Evolutionary conservation across 78 protist species (phyloP).

Genomic region (Reticulomyxa filosa): DNA sequence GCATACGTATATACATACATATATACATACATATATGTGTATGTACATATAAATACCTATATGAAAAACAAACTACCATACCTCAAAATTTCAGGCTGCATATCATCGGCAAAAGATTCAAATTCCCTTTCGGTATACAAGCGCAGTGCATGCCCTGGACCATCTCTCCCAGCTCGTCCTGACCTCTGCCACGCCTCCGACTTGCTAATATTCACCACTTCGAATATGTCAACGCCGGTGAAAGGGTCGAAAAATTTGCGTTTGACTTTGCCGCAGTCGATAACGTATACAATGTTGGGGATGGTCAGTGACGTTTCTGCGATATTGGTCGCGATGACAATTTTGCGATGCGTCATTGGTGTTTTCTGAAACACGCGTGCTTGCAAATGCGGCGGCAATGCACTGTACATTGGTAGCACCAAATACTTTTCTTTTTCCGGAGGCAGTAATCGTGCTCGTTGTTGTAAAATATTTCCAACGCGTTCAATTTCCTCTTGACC

Average conservation of each 20-base stretch:
- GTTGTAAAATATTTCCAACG: neutral
- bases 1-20: neutral
- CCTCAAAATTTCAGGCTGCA: neutral
- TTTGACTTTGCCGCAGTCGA: conserved; percentile 78
- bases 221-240: conserved; percentile 76
- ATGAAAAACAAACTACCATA: neutral
- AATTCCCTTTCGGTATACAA: conserved; percentile 26
- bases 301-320: conserved; percentile 92
- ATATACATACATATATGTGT: neutral
- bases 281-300: conserved; percentile 80
- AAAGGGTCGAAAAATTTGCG: conserved; percentile 41
- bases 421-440: too few relatives aligned
- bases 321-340: conserved; percentile 89
- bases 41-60: neutral
- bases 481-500: conserved; percentile 72
- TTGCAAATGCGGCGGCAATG: neutral
- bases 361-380: neutral
- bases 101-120: neutral
- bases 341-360: conserved; percentile 46
- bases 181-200: conserved; percentile 73
- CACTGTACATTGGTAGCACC: neutral
- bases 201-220: conserved; percentile 36
- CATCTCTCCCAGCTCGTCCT: conserved; percentile 75
- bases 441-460: neutral
- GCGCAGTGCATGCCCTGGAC: neutral